Evolutionary conservation across 768 basidiomycete species (phyloP).

Genomic region (Russula dissimulans): DNA sequence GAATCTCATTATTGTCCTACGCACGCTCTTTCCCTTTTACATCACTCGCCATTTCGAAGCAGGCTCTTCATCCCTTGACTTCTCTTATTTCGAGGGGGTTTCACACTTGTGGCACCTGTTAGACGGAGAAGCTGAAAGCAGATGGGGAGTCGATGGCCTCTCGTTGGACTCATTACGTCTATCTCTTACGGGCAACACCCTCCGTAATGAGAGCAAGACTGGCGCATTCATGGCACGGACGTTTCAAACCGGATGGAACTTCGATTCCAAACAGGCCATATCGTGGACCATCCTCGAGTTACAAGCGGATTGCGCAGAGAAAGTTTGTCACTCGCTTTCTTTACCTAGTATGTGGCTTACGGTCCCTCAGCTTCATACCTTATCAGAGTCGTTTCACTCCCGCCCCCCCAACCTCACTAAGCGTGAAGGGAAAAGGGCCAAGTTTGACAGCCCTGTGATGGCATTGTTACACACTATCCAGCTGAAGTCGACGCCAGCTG

Average conservation of each 20-base stretch:
- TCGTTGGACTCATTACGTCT: slow-evolving; percentile 59
- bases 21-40: slow-evolving; percentile 64
- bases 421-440: slow-evolving; percentile 40
- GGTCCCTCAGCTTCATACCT: slow-evolving; percentile 44
- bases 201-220: slow-evolving; percentile 9
- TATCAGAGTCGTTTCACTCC: slow-evolving; percentile 47
- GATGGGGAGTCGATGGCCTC: slow-evolving; percentile 57
- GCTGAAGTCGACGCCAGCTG: slow-evolving; percentile 24
- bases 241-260: slow-evolving; percentile 66
- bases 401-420: slow-evolving; percentile 28
- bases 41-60: slow-evolving; percentile 26
- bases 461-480: slow-evolving; percentile 45
- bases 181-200: slow-evolving; percentile 28
- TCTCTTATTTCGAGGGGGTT: slow-evolving; percentile 40
- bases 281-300: slow-evolving; percentile 75
- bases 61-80: slow-evolving; percentile 23
- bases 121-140: slow-evolving; percentile 51
- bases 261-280: slow-evolving; percentile 59
- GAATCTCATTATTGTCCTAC: slow-evolving; percentile 63
- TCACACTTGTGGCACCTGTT: slow-evolving; percentile 46
- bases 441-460: slow-evolving; percentile 50
- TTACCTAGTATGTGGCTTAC: slow-evolving; percentile 2
- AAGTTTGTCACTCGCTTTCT: slow-evolving; percentile 35
- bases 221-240: slow-evolving; percentile 52
- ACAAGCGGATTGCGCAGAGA: slow-evolving; percentile 66